Evolutionary conservation across 2,329 filamentous ascomycete species (phyloP).

Genomic region (Exserohilum turcica): DNA sequence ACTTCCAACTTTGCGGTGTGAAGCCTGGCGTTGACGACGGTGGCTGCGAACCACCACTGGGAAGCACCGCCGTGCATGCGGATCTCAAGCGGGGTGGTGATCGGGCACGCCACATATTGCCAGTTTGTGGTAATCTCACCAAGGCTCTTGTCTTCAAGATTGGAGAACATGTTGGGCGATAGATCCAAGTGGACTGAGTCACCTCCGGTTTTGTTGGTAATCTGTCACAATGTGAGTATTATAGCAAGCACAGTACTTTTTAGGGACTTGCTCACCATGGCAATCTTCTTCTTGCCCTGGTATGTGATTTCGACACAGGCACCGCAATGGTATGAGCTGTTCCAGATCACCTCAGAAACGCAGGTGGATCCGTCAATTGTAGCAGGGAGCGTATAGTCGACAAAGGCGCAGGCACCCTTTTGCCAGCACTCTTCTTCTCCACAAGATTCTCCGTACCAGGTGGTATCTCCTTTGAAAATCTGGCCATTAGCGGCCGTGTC

Average conservation of each 20-base stretch:
- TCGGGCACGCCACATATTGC: neutral
- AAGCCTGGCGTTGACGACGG: neutral
- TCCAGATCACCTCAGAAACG: neutral
- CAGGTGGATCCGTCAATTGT: conserved; percentile 1
- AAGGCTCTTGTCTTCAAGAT: neutral
- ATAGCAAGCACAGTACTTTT: neutral
- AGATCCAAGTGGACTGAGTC: neutral
- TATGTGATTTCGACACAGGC: neutral
- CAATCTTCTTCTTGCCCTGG: conserved; percentile 1
- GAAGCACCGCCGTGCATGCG: neutral
- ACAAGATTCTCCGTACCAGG: neutral
- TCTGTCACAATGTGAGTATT: neutral
- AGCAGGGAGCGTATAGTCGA: neutral
- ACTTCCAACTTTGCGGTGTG: neutral
- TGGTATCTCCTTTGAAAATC: neutral
- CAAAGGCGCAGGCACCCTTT: neutral
- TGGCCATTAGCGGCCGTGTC: neutral
- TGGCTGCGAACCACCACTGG: neutral
- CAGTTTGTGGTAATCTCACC: neutral
- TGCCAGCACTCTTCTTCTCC: neutral
- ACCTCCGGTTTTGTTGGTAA: neutral
- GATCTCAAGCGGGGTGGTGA: neutral
- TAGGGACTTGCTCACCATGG: neutral
- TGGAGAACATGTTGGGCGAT: neutral
- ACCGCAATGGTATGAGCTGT: neutral